A percentile compares a stretch with the other conserved stretches of the same genome.
phyloP scores from a whole-genome alignment of 2,329 filamentous ascomycete species.

The Ceratocystis destructans region DNA sequence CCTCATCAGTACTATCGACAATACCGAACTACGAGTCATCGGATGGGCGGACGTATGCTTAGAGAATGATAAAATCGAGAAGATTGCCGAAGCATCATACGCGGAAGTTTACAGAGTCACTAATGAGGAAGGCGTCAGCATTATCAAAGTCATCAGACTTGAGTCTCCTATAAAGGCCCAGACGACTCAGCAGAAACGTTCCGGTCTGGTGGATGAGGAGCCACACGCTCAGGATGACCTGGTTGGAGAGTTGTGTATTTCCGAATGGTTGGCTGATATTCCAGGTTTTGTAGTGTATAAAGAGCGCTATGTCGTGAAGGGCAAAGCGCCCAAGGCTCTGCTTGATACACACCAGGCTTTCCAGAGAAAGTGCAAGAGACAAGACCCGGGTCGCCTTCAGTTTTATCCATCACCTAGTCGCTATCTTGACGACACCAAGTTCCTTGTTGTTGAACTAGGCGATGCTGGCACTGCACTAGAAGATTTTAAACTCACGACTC shows the following conservation, averaged over 20 bases:
- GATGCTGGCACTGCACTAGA: conserved; percentile 49
- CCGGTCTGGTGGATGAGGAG: conserved; percentile 45
- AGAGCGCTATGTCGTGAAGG: conserved; percentile 46
- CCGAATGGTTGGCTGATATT: conserved; percentile 49
- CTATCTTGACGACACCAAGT: conserved; percentile 44
- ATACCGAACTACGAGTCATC: conserved; percentile 30
- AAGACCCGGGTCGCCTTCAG: conserved; percentile 42
- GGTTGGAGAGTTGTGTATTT: conserved; percentile 46
- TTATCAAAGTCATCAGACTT: conserved; percentile 51
- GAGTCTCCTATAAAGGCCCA: conserved; percentile 43
- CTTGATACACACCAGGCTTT: conserved; percentile 48
- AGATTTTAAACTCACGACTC: conserved; percentile 37
- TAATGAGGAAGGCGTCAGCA: conserved; percentile 46
- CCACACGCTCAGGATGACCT: conserved; percentile 42
- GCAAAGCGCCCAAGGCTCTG: conserved; percentile 39
- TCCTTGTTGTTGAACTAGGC: conserved; percentile 49
- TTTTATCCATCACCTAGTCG: conserved; percentile 49
- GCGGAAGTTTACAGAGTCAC: conserved; percentile 52
- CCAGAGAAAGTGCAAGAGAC: conserved; percentile 39
- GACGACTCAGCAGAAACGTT: conserved; percentile 41
- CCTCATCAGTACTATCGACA: conserved; percentile 15
- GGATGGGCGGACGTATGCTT: conserved; percentile 47
- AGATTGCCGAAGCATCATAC: conserved; percentile 54
- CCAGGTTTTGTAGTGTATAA: conserved; percentile 54
- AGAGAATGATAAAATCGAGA: conserved; percentile 39